Evolutionary conservation across 768 basidiomycete genomes (phyloP).

Genomic region (Suillus tomentosus): DNA sequence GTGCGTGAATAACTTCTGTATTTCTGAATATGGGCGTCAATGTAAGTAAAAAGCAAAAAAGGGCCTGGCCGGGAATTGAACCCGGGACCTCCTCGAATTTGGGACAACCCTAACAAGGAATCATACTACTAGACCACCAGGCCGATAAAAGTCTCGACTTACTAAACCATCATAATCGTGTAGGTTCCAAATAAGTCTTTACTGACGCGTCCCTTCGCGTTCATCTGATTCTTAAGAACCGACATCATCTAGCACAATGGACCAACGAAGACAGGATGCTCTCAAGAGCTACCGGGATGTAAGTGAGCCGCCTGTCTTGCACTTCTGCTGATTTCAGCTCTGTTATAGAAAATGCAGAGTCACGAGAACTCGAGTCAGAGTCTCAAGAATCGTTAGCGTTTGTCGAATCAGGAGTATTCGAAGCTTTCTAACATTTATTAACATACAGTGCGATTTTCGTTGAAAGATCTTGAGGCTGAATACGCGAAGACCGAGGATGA

Average conservation of each 20-base stretch:
- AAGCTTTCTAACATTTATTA: neutral
- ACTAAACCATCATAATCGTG: neutral
- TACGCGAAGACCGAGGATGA: slow-evolving; percentile 97
- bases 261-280: slow-evolving; percentile 72
- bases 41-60: neutral
- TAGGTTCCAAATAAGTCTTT: neutral
- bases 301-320: slow-evolving; percentile 14
- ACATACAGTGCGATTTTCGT: slow-evolving; percentile 80
- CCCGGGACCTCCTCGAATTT: slow-evolving; percentile 59
- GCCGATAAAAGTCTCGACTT: slow-evolving; percentile 20
- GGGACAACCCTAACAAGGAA: slow-evolving; percentile 49
- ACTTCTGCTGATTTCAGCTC: slow-evolving; percentile 15
- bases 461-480: slow-evolving; percentile 86
- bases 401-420: neutral
- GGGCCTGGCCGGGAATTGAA: slow-evolving; percentile 63
- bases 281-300: slow-evolving; percentile 80
- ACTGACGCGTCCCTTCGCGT: slow-evolving; percentile 14
- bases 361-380: slow-evolving; percentile 87
- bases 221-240: slow-evolving; percentile 20
- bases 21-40: no score
- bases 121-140: slow-evolving; percentile 59
- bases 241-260: slow-evolving; percentile 48
- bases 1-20: no score
- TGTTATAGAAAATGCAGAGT: slow-evolving; percentile 83
- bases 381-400: slow-evolving; percentile 82